Conservation (phyloP, 139 green algal species). For the Picocystis salinarum region DNA sequence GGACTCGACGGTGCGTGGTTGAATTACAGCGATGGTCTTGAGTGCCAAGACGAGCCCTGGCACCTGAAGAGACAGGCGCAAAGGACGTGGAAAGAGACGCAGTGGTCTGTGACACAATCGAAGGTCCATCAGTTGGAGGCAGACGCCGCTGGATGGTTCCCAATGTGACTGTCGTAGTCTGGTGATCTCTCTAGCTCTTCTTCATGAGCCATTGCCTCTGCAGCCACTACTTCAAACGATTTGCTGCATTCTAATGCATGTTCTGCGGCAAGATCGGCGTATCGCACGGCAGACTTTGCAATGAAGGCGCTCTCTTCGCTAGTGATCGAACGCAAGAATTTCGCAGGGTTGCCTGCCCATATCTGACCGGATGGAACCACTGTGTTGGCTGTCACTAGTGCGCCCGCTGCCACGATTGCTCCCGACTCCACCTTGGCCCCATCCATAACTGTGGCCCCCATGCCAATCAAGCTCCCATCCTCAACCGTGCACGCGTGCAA, state of each 20-base stretch:
- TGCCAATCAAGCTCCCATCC: conserved; percentile 77
- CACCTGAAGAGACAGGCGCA: too few species aligned
- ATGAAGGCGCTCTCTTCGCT: conserved; percentile 62
- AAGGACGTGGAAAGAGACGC: too few species aligned
- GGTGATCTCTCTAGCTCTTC: conserved; percentile 16
- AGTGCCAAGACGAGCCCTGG: too few species aligned
- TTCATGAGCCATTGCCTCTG: too few species aligned
- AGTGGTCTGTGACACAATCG: too few species aligned
- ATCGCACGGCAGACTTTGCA: conserved; percentile 44
- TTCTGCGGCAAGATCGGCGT: conserved; percentile 44
- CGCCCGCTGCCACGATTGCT: conserved; percentile 71
- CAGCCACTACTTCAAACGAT: too few species aligned
- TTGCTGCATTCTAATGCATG: too few species aligned
- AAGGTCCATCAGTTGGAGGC: too few species aligned
- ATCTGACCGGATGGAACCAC: conserved; percentile 48
- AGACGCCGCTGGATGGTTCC: too few species aligned
- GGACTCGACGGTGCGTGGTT: too few species aligned
- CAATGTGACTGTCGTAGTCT: conserved; percentile 37
- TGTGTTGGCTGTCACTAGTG: conserved; percentile 52
- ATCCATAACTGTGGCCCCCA: conserved; percentile 72
- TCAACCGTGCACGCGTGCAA: conserved; percentile 75
- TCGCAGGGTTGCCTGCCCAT: conserved; percentile 61
- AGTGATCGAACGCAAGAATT: conserved; percentile 63
- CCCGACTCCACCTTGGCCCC: conserved; percentile 43
- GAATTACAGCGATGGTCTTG: too few species aligned